Evolutionary conservation across 1,284 basidiomycete genomes (phyloP).

Genomic region (Rhodotorula sp.): DNA sequence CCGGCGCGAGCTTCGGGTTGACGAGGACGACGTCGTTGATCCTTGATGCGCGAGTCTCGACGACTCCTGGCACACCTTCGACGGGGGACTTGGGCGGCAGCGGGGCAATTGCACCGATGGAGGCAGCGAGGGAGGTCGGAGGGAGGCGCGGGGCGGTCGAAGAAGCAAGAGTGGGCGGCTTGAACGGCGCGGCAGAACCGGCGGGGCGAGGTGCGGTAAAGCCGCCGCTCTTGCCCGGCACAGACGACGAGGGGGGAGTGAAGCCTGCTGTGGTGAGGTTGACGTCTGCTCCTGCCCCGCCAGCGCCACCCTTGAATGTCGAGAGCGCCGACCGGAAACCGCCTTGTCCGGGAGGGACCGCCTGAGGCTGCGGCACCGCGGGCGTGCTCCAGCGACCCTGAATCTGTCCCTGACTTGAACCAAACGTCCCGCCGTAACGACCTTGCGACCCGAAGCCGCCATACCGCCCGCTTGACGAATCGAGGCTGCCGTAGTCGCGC

Average conservation of each 20-base stretch:
- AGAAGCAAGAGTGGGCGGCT: background rate
- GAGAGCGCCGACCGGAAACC: conserved; percentile 32
- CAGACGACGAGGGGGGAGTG: background rate
- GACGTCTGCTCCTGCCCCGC: background rate
- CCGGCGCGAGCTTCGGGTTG: conserved; percentile 13
- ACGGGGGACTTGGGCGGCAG: background rate
- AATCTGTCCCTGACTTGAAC: background rate
- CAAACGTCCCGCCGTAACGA: background rate
- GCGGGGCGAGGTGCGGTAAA: background rate
- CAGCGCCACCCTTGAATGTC: background rate
- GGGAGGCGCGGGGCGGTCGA: background rate
- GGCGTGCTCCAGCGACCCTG: background rate
- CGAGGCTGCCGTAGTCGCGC: conserved; percentile 12
- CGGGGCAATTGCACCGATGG: background rate
- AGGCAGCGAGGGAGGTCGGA: background rate
- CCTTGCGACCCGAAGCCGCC: conserved; percentile 6
- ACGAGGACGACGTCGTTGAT: conserved; percentile 32
- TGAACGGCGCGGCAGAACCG: background rate
- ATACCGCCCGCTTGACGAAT: conserved; percentile 10
- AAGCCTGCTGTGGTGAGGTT: background rate
- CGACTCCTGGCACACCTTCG: conserved; percentile 8
- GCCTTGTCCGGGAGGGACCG: conserved; percentile 19
- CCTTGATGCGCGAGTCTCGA: conserved; percentile 27
- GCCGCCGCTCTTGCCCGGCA: background rate
- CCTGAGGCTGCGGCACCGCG: conserved; percentile 3